These are phyloP conservation scores for Colletotrichum lini DNA, from an alignment of 2,329 filamentous ascomycete species.

Conservation along the genomic window DNA sequence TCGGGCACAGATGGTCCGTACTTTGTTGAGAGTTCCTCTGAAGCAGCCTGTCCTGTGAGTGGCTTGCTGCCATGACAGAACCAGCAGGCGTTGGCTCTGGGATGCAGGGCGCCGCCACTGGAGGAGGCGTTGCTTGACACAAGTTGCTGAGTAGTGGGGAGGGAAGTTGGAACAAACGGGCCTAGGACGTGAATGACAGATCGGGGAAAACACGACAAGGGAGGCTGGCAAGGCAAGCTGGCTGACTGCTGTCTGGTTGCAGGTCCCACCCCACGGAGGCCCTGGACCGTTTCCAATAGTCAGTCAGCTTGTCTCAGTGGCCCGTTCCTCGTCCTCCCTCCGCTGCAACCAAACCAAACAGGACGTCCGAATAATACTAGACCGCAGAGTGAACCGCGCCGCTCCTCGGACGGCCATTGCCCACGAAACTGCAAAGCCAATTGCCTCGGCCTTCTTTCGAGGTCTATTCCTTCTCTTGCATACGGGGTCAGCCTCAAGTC, in stretches of 20 bases:
- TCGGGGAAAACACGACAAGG: not conserved
- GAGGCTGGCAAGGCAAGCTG: not conserved
- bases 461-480: constrained; percentile 6
- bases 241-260: constrained; percentile 7
- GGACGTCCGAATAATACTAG: not conserved
- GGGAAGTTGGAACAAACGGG: not conserved
- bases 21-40: not conserved
- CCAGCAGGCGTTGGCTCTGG: no score
- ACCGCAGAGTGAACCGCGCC: not conserved
- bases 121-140: not conserved
- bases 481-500: not conserved
- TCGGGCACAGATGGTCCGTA: constrained; percentile 27
- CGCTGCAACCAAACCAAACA: not conserved
- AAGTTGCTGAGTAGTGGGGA: not conserved
- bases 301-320: constrained; percentile 24
- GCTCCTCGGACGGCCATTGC: not conserved
- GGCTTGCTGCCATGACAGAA: not conserved
- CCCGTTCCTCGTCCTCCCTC: not conserved
- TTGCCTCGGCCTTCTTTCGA: constrained; percentile 1
- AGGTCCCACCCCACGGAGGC: not conserved
- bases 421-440: not conserved
- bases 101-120: not conserved
- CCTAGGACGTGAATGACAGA: not conserved
- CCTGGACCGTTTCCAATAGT: constrained; percentile 3
- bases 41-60: not conserved